Evolutionary conservation across 352 stramenopile genomes (phyloP), one percentile per base, ranked within the genome.

Genomic region (Pythium phragmitis): DNA sequence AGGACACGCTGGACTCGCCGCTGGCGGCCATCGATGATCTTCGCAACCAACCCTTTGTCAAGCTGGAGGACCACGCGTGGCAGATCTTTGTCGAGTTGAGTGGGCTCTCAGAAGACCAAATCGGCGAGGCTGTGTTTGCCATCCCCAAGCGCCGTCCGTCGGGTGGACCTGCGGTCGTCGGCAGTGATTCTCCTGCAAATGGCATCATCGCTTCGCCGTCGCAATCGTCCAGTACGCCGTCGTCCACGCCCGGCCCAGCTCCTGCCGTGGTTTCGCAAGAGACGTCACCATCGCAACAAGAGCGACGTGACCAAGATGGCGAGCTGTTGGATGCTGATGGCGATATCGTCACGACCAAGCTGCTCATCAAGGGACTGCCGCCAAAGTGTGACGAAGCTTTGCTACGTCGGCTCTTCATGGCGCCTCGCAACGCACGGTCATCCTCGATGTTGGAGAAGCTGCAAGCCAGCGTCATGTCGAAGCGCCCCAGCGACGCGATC

Each of bases 291-390:
- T n/a, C 37, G 1, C 36, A 19, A 39, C 14, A 56, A 48, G 60
- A 72, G 12, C 53, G 61, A 33, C 56, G 67, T 14, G 63, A 74
- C 28, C 54, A 61, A 5, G 60, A 75, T 52, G 77, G 75, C 5
- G 79, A 90, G 37, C 19, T 74, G 30, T 33, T 84, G 12, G 80
- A 89, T 47, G 67, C 60, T 0, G 73, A 87, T 9, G 73, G 75
- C 9, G 70, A 82, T 23, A 62, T 85, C 11, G 60, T 88, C 19
- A 86, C 77, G 8, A 89, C 66, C 21, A 88, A 84, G 57, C 59
- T 93, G n/a, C 57, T 93, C 14, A 70, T 93, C 21, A 91, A 90
- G 48, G 76, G 78, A 39, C 65, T 91, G 21, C 75, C 84, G 28
- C 70, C 72, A 28, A 79, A 77, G 45, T 92, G 79, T 48, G 70